Conservation (phyloP, 2,329 filamentous ascomycete species). For the Talaromyces sp. region DNA sequence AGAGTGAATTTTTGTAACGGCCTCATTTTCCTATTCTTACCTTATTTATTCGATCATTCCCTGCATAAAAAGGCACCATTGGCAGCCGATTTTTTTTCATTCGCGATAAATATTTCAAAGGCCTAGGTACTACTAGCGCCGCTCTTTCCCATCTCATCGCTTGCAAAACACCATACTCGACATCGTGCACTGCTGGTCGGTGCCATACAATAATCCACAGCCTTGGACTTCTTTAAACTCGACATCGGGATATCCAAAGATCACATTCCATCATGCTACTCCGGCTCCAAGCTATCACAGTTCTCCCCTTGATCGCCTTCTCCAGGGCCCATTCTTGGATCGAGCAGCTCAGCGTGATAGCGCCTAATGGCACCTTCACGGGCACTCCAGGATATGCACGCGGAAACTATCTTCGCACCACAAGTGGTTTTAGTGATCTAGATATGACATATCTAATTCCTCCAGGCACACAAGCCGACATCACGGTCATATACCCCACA, state of each 20-base stretch:
- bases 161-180: conserved; percentile 2
- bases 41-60: conserved; percentile 4
- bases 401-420: conserved; percentile 64
- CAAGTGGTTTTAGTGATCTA: conserved; percentile 59
- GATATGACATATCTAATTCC: conserved; percentile 68
- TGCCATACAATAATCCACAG: conserved; percentile 1
- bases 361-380: conserved; percentile 71
- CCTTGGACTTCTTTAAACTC: background rate
- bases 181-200: conserved; percentile 12
- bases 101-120: background rate
- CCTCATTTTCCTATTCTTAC: background rate
- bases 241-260: background rate
- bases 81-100: background rate
- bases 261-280: conserved; percentile 6
- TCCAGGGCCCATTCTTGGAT: conserved; percentile 75
- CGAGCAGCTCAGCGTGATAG: conserved; percentile 72
- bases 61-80: conserved; percentile 4
- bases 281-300: conserved; percentile 23
- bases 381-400: conserved; percentile 75
- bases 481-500: conserved; percentile 51
- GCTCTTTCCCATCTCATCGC: background rate
- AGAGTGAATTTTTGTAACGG: conserved; percentile 7
- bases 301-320: conserved; percentile 27
- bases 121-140: background rate
- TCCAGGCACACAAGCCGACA: conserved; percentile 50